Percentiles rank a stretch among this genome's conserved stretches.
Conservation (phyloP, 176 grass and related monocot species). For the Aegilops tauschii region DNA sequence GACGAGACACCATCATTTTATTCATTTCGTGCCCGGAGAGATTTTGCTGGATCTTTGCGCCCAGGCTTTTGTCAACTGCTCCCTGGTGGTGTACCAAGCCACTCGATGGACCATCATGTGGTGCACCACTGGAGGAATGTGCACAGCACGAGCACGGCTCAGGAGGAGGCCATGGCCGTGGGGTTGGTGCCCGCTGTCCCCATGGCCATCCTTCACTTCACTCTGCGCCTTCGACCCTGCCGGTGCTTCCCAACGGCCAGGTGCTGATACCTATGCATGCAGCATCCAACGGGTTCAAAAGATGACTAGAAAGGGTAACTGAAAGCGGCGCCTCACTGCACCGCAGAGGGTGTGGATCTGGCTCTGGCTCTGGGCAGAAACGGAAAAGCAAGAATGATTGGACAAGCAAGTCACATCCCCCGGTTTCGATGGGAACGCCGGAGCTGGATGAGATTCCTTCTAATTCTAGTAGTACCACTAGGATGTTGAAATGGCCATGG, state of each 20-base stretch:
- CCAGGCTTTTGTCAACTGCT: slow-evolving; percentile 29
- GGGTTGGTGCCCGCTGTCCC: not conserved
- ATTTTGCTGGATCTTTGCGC: not conserved
- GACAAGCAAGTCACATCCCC: too few relatives aligned
- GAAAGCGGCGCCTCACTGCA: slow-evolving; percentile 7
- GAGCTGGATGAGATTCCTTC: not conserved
- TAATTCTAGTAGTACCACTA: too few relatives aligned
- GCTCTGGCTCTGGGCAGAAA: not conserved
- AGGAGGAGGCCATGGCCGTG: not conserved
- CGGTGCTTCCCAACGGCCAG: slow-evolving; percentile 30
- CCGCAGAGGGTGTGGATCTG: not conserved
- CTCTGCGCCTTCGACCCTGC: slow-evolving; percentile 33
- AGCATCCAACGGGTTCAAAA: not conserved
- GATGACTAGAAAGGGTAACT: not conserved
- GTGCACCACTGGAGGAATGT: slow-evolving; percentile 22
- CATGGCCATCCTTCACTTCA: slow-evolving; percentile 19
- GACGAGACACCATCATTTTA: too few relatives aligned
- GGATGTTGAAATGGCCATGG: not conserved
- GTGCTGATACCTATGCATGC: slow-evolving; percentile 10
- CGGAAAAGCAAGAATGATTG: not conserved
- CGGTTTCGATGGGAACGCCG: not conserved
- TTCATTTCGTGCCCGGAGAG: not conserved
- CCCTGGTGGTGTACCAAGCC: not conserved
- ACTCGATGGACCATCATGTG: not conserved
- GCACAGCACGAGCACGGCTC: slow-evolving; percentile 9